phyloP scores from a whole-genome alignment of 2,329 filamentous ascomycete species.

The Diaporthe helianthi region DNA sequence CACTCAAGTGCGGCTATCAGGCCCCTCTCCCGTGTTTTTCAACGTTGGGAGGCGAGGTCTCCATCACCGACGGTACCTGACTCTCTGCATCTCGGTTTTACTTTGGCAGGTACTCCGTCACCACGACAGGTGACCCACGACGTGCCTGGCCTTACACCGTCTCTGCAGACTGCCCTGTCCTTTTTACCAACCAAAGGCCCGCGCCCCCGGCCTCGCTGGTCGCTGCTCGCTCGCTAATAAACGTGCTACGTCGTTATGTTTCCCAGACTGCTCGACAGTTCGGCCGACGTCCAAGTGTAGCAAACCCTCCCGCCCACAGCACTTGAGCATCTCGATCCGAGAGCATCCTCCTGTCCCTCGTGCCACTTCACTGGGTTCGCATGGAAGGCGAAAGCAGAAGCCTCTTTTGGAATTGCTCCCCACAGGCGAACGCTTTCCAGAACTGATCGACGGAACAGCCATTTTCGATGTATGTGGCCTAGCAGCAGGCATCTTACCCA shows the following conservation, averaged over 20 bases:
- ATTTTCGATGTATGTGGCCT: slow-evolving; percentile 26
- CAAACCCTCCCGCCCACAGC: neutral
- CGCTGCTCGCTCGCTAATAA: slow-evolving; percentile 1
- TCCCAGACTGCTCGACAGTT: slow-evolving; percentile 16
- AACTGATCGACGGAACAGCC: slow-evolving; percentile 24
- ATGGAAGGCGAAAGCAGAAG: neutral
- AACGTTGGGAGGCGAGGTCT: slow-evolving; percentile 23
- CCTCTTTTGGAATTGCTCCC: neutral
- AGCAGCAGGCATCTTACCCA: slow-evolving; percentile 20
- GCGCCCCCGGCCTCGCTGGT: slow-evolving; percentile 9
- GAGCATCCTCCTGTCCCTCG: slow-evolving; percentile 4
- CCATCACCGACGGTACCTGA: slow-evolving; percentile 30
- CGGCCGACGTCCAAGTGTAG: slow-evolving; percentile 7
- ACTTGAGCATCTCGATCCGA: slow-evolving; percentile 3
- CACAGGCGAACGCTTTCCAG: neutral
- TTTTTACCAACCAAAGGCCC: slow-evolving; percentile 17
- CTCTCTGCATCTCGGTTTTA: slow-evolving; percentile 22
- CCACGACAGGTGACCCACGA: slow-evolving; percentile 28
- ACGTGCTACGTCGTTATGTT: slow-evolving; percentile 23
- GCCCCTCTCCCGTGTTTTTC: slow-evolving; percentile 25
- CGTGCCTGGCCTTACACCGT: slow-evolving; percentile 22
- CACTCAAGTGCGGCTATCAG: slow-evolving; percentile 31
- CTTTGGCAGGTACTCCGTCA: slow-evolving; percentile 22
- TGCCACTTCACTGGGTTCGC: neutral
- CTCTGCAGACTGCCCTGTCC: slow-evolving; percentile 26